Base-by-base conservation (phyloP, 768 basidiomycete species). In the Boletus rubescentipes region DNA sequence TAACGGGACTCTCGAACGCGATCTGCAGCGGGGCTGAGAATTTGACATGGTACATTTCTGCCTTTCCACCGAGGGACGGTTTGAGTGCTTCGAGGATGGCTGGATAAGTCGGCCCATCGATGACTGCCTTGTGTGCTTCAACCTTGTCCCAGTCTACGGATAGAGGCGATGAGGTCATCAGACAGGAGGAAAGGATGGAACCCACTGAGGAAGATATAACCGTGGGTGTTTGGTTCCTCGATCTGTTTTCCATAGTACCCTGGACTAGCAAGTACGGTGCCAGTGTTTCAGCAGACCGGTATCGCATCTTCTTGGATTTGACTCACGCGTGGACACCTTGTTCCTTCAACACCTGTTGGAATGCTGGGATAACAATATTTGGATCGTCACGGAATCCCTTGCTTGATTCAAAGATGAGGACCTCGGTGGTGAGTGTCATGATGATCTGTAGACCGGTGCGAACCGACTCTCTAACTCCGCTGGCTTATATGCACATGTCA, bases 61-160 rank as follows among this genome's bases (percentile, higher is more conserved):
- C 2, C 8, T 46, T 23, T 15, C 54, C 54, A 8, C 41, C 42
- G 9, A 66, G 1, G 31, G 48, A 31, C 14, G 53, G 54, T 14
- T 29, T 38, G 36, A 66, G 54, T 5, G 14, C 15, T 12, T 23
- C 39, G 12, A 41, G 0, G 36, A 70, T 21, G 4, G 2, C 32
- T 8, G 34, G 4, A 29, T 64, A 63, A 5, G 36, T 29, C 2
- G 50, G 31, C 9, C 16, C 38, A 4, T 57, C 21, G 1, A 61
- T 58, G 31, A 64, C 0, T 0, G 54, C 51, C 35, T 57, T 34
- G 54, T 68, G 68, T n/a, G 55, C 38, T 9, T 68, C 61, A 10
- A 48, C 54, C 35, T 12, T 64, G 12, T 66, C 68, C 67, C 66
- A 68, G 47, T 70, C 68, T 70, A 26, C 9, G 12, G 20, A 41